Base-by-base conservation (phyloP, 371 early-diverging fungal genomes). In the Globomyces sp. region DNA sequence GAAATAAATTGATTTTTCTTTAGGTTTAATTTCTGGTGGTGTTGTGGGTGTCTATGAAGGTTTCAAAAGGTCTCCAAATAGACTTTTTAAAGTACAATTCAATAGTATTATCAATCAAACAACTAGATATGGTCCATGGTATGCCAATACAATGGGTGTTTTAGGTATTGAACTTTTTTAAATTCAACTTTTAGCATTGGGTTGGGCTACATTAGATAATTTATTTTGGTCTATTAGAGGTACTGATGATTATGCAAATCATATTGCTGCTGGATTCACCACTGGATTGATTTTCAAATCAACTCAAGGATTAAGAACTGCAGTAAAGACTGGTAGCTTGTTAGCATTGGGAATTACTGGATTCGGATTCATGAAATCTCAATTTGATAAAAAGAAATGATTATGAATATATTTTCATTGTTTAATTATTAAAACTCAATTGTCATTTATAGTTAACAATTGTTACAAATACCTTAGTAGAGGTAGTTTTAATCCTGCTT, bases 81-180 rank as follows among this genome's bases (percentile, higher is more conserved):
- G 68, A 9, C 36, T 50, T 34, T 70, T 74, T 60, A 79, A 73
- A 63, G 69, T 82, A 40, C 48, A 77, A 42, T 68, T 77, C 62
- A 83, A 83, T 75, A 70, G 67, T 57, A 64, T 83, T 3, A 62
- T 83, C 37, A 82, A 82, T 67, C 70, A 70, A 36, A 63, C 58
- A 4, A 76, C 79, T 1, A 58, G 80, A 53, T 80, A 79, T 57
- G 82, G 82, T 9, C 79, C 82, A 2, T 69, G 80, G 72, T 72
- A 78, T 1, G 80, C 75, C 1, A 83, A 83, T 60, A 73, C 79
- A 10, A 47, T 80, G 69, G 80, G 78, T 43, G 65, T 79, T 43
- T 24, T 83, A 66, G 73, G 77, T 79, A 68, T 63, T 77, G 67
- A n/a, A n/a, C 47, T 40, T 13, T 53, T 49, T 24, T 24, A 24